Base-by-base conservation (phyloP, 2,329 filamentous ascomycete genomes). In the Penicillium sp. region DNA sequence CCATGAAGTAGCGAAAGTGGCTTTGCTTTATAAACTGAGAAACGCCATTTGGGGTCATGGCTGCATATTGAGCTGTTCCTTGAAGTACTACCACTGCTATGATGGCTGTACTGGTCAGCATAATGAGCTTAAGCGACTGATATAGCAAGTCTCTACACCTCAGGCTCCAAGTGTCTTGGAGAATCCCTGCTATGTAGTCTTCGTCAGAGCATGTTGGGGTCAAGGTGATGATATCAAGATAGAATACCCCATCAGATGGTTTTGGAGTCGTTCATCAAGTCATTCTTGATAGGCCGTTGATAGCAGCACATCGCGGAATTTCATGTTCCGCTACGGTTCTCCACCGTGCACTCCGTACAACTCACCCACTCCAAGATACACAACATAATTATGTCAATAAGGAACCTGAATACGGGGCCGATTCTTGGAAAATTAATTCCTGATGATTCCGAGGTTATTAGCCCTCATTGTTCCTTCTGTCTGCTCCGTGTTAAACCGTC, bases 261-360 rank as follows among this genome's bases (percentile, higher is more conserved):
- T 12, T 51, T 51, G 30, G 53, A 24, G 37, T 30, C 38, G 53
- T 35, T 44, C 19, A 45, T 53, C 33, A 3, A 30, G 51, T 15
- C 17, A 33, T 40, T 13, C 4, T 40, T 54, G 38, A 55, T 55
- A 54, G 53, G 38, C 24, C 22, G n/a, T 42, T 35, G 53, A 44
- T 55, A 22, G 53, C 22, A 30, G n/a, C 12, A 12, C 26, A 19
- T 17, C 26, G 40, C 24, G 24, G 37, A 45, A 56, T 42, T 28
- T 8, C 10, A 24, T 15, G 15, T 47, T 56, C 38, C 53, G 37
- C 40, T 19, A 17, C 37, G 3, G 30, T 47, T 33, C 53, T 24
- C 53, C 53, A 45, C 53, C 8, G 22, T 2, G 19, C 17, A 42
- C 37, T 38, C 19, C 3, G 33, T 42, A 10, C 17, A 28, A 28